phyloP scores from a whole-genome alignment of 1,284 basidiomycete genomes.

The Austroboletus niveus region DNA sequence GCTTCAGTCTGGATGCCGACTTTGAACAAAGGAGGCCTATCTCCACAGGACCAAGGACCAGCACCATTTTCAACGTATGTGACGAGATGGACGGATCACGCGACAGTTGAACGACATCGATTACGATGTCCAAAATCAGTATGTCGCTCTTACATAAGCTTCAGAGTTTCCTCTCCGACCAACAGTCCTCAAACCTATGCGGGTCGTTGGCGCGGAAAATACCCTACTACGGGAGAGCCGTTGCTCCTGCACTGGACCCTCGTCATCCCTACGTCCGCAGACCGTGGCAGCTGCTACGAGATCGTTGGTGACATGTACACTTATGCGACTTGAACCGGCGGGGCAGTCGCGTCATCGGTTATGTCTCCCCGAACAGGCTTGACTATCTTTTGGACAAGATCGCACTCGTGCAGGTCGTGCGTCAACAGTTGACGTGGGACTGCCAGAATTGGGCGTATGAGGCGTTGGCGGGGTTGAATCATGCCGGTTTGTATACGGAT shows the following conservation, averaged over 20 bases:
- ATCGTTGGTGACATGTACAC: constrained; percentile 27
- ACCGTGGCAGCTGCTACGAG: constrained; percentile 26
- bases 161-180: not conserved
- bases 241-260: constrained; percentile 29
- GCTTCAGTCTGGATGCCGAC: no score
- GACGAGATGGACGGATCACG: no score
- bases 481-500: constrained; percentile 8
- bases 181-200: constrained; percentile 16
- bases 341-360: constrained; percentile 18
- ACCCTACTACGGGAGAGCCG: not conserved
- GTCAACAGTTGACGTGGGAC: constrained; percentile 11
- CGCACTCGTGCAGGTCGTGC: constrained; percentile 13
- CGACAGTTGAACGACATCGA: no score
- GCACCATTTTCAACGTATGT: no score
- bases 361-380: constrained; percentile 11
- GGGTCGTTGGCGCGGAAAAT: constrained; percentile 27
- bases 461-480: constrained; percentile 7
- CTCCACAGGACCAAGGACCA: no score
- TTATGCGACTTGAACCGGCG: constrained; percentile 15
- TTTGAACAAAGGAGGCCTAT: no score
- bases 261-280: constrained; percentile 20
- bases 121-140: no score
- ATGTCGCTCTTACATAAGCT: no score
- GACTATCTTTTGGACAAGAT: constrained; percentile 12
- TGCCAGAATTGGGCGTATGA: constrained; percentile 19